Evolutionary conservation across 805 yeast genomes (phyloP).

Genomic region (Candida takata): DNA sequence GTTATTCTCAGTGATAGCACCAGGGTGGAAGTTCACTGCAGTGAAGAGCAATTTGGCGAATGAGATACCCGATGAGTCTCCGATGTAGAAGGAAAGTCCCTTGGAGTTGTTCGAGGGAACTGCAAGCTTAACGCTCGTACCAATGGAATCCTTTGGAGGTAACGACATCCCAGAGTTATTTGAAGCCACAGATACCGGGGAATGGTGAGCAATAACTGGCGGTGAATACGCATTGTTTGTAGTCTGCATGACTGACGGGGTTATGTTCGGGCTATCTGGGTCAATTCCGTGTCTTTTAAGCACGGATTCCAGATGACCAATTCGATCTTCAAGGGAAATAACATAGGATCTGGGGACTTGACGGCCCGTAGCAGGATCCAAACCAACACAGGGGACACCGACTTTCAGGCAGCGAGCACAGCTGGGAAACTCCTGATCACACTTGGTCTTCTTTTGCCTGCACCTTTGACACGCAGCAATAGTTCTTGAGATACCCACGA

Average conservation of each 20-base stretch:
- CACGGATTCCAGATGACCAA: constrained; percentile 47
- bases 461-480: constrained; percentile 87
- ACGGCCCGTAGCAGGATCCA: constrained; percentile 85
- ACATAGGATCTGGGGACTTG: constrained; percentile 79
- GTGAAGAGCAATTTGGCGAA: constrained; percentile 74
- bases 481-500: constrained; percentile 48
- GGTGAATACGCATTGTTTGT: background rate
- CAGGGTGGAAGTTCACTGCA: constrained; percentile 56
- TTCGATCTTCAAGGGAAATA: constrained; percentile 59
- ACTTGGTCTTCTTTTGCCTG: constrained; percentile 57
- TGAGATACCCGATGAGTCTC: constrained; percentile 55
- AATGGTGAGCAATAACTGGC: background rate
- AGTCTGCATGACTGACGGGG: constrained; percentile 1
- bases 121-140: constrained; percentile 17
- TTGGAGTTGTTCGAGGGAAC: constrained; percentile 9
- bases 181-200: constrained; percentile 3
- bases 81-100: constrained; percentile 30
- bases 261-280: constrained; percentile 15
- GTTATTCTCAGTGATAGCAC: constrained; percentile 22
- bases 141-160: constrained; percentile 14
- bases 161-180: constrained; percentile 4
- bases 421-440: constrained; percentile 51
- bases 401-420: constrained; percentile 53
- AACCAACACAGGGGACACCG: constrained; percentile 68
- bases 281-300: constrained; percentile 39